Percentiles rank a stretch among this genome's conserved stretches.
Evolutionary conservation across 176 grass and related monocot species (phyloP).

Genomic region (Leersia perrieri): DNA sequence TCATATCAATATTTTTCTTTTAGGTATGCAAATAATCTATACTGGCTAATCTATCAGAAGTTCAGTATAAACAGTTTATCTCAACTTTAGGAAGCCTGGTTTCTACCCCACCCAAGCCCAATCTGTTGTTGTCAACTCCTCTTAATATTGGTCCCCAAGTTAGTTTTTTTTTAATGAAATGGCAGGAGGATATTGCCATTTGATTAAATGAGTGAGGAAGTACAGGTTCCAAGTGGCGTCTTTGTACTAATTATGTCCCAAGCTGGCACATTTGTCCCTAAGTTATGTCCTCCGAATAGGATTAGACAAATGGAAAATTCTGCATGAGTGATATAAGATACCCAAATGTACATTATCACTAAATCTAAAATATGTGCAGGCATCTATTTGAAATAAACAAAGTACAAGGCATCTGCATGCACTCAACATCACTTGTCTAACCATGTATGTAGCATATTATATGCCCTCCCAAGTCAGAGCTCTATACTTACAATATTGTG

Average conservation of each 20-base stretch:
- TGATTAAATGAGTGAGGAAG: no score
- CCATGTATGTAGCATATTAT: background rate
- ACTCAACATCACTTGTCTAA: background rate
- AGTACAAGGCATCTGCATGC: background rate
- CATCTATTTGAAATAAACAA: background rate
- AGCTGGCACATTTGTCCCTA: background rate
- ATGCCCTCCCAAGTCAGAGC: background rate
- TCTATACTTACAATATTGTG: background rate
- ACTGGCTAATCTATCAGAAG: background rate
- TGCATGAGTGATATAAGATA: background rate
- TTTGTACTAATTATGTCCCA: no score
- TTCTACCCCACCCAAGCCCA: background rate
- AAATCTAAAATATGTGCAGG: background rate
- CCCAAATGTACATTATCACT: background rate
- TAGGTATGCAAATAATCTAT: background rate
- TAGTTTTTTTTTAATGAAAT: background rate
- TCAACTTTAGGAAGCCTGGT: background rate
- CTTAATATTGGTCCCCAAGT: background rate
- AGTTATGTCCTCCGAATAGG: background rate
- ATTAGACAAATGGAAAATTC: background rate
- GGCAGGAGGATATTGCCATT: no score
- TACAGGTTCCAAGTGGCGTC: no score
- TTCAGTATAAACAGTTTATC: background rate
- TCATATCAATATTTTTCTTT: background rate
- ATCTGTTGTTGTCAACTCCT: background rate